A percentile compares a stretch with the other conserved stretches of the same genome.
Conservation (phyloP, 169 alveolate species). For the Plasmodium billcollinsi region DNA sequence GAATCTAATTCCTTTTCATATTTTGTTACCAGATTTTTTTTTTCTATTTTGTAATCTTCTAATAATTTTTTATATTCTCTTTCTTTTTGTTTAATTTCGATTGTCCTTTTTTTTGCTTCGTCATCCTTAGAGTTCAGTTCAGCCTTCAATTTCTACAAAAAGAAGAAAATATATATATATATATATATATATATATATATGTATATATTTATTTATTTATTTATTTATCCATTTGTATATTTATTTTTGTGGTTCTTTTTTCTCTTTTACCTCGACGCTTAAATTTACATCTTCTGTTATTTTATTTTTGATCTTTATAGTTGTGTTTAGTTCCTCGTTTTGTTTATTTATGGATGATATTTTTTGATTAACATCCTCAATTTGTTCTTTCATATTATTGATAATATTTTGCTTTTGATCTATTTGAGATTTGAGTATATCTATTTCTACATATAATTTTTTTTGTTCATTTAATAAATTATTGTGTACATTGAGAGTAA, state of each 20-base stretch:
- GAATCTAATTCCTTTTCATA: slow-evolving; percentile 67
- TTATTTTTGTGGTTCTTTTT: neutral
- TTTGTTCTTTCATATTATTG: slow-evolving; percentile 18
- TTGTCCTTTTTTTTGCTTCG: slow-evolving; percentile 42
- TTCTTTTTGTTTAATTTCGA: slow-evolving; percentile 53
- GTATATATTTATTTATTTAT: neutral
- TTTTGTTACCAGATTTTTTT: slow-evolving; percentile 50
- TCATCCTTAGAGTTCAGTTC: slow-evolving; percentile 54
- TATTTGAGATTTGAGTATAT: slow-evolving; percentile 27
- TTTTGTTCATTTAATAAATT: slow-evolving; percentile 40
- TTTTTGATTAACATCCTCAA: slow-evolving; percentile 5
- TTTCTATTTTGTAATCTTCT: slow-evolving; percentile 71
- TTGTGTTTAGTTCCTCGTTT: slow-evolving; percentile 60
- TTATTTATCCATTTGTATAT: neutral
- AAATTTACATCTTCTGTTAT: slow-evolving; percentile 50
- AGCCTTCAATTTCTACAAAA: slow-evolving; percentile 30
- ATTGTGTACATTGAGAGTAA: slow-evolving; percentile 41
- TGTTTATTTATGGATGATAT: slow-evolving; percentile 11
- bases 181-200: neutral
- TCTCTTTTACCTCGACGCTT: slow-evolving; percentile 42
- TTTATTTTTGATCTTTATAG: slow-evolving; percentile 43
- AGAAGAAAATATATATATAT: neutral
- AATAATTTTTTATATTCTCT: slow-evolving; percentile 62
- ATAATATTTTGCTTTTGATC: slow-evolving; percentile 25
- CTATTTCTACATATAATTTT: slow-evolving; percentile 20